Conservation (phyloP, 176 grass and related monocot genomes). For the Paspalum notatum region DNA sequence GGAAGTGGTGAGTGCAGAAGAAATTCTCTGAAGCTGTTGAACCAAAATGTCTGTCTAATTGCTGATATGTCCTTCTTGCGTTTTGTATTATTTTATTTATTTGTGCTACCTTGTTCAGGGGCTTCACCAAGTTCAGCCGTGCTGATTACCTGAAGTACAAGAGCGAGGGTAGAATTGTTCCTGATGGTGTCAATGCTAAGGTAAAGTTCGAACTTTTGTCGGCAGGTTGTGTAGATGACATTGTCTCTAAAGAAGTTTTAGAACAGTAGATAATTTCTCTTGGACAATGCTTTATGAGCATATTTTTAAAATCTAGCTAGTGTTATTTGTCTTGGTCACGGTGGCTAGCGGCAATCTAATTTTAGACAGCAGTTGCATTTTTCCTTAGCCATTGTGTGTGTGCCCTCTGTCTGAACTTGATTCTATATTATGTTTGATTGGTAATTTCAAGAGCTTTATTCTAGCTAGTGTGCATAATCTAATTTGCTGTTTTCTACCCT, state of each 20-base stretch:
- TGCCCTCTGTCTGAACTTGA: neutral
- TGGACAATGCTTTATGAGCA: neutral
- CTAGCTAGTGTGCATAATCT: neutral
- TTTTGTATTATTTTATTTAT: neutral
- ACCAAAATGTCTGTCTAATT: neutral
- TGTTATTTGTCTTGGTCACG: neutral
- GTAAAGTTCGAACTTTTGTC: conserved; percentile 5
- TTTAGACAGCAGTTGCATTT: neutral
- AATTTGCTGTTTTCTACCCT: neutral
- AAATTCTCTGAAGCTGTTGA: neutral
- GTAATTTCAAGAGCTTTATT: neutral
- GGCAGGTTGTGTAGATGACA: neutral
- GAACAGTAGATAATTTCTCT: neutral
- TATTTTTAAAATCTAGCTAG: neutral
- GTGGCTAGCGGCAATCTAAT: neutral
- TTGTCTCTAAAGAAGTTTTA: neutral
- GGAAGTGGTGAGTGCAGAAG: conserved; percentile 59
- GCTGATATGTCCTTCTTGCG: neutral
- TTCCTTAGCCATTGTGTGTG: too few species aligned
- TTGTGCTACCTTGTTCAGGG: conserved; percentile 42
- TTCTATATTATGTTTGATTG: neutral
- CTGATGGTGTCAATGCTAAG: conserved; percentile 83
- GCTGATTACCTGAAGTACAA: conserved; percentile 74
- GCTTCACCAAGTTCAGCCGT: conserved; percentile 80
- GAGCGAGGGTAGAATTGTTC: conserved; percentile 66